Conservation (phyloP, 2,329 filamentous ascomycete species). For the Hawksworthiomyces lignivorus region DNA sequence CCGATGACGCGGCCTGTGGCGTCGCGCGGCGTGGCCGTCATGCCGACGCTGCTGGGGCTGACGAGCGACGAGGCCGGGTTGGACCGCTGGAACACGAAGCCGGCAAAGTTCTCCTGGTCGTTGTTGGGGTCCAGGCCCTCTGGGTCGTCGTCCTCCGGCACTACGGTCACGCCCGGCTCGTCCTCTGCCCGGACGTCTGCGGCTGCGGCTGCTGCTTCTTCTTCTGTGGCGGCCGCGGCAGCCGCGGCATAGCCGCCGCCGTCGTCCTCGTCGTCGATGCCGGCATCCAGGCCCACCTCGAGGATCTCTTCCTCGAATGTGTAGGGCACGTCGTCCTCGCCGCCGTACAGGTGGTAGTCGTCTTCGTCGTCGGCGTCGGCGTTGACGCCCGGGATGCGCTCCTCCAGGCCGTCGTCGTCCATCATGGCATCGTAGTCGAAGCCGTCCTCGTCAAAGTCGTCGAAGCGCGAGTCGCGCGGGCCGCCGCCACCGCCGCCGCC, state of each 20-base stretch:
- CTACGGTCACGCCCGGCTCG: constrained; percentile 12
- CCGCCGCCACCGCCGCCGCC: constrained; percentile 18
- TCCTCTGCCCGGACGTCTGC: too few species aligned
- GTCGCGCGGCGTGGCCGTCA: constrained; percentile 48
- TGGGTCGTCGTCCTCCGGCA: constrained; percentile 18
- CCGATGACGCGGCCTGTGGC: constrained; percentile 47
- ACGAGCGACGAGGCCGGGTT: constrained; percentile 41
- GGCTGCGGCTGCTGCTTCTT: too few species aligned
- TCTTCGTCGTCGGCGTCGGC: constrained; percentile 27
- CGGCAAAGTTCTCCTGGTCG: constrained; percentile 54
- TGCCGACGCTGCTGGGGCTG: constrained; percentile 40
- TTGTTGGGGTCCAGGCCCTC: constrained; percentile 40
- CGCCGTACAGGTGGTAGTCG: constrained; percentile 27
- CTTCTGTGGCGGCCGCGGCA: too few species aligned
- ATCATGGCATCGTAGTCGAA: constrained; percentile 58
- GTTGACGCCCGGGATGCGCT: constrained; percentile 54
- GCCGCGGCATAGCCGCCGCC: neutral
- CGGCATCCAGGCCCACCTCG: constrained; percentile 14
- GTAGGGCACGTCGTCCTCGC: constrained; percentile 33
- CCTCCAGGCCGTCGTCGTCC: constrained; percentile 58
- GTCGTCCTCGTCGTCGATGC: neutral
- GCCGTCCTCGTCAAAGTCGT: constrained; percentile 54
- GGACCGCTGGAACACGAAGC: constrained; percentile 51
- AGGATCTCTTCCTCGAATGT: constrained; percentile 36
- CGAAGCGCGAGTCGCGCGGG: constrained; percentile 44